phyloP scores from a whole-genome alignment of 2,329 filamentous ascomycete genomes.

The Aulographum hederae region DNA sequence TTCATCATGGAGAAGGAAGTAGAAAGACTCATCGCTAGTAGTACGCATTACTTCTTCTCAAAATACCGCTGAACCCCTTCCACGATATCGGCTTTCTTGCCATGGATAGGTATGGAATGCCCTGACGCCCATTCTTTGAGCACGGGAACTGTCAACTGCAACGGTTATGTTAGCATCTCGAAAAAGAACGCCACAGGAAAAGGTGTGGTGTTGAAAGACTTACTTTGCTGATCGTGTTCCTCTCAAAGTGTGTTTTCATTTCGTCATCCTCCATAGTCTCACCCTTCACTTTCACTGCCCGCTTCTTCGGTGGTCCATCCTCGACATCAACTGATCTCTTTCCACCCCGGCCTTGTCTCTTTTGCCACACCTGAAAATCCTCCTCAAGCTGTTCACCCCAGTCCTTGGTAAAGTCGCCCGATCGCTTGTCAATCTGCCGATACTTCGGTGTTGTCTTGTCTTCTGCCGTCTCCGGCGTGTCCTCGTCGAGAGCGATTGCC shows the following conservation, averaged over 20 bases:
- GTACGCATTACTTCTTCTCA: constrained; percentile 12
- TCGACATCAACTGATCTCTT: constrained; percentile 22
- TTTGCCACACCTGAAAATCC: constrained; percentile 29
- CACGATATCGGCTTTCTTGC: constrained; percentile 17
- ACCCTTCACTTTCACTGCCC: constrained; percentile 8
- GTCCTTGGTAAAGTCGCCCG: constrained; percentile 58
- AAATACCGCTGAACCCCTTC: constrained; percentile 17
- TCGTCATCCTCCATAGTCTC: constrained; percentile 16
- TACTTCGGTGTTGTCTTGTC: constrained; percentile 76
- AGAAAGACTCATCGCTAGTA: no score
- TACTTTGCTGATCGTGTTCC: constrained; percentile 23
- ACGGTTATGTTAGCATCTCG: background rate
- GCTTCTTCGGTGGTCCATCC: constrained; percentile 22
- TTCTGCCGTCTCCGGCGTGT: constrained; percentile 53
- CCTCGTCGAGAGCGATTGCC: constrained; percentile 78
- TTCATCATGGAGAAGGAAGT: no score
- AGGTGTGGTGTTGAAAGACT: constrained; percentile 1
- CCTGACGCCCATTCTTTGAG: constrained; percentile 14
- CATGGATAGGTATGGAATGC: constrained; percentile 1
- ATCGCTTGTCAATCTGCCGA: constrained; percentile 76
- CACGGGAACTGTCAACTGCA: constrained; percentile 13
- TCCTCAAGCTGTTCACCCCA: constrained; percentile 55
- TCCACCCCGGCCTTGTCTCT: constrained; percentile 18
- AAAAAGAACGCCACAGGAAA: background rate
- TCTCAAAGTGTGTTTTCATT: constrained; percentile 25